phyloP scores from a whole-genome alignment of 1,284 basidiomycete species.

The Cryptococcus sp. region DNA sequence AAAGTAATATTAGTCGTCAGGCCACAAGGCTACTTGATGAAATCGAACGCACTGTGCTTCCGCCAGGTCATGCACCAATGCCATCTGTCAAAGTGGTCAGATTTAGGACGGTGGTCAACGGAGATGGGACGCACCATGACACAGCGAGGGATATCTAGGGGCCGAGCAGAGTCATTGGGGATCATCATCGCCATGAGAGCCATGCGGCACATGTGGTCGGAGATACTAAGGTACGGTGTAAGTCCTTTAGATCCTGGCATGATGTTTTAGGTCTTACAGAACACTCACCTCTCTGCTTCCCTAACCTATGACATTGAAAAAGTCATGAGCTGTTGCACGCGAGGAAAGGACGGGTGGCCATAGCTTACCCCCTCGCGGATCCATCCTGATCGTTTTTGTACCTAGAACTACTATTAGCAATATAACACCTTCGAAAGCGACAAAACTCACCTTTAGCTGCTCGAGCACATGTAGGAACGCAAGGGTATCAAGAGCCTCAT shows the following conservation, averaged over 20 bases:
- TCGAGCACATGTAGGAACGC: constrained; percentile 88
- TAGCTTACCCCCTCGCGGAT: constrained; percentile 70
- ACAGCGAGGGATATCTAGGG: constrained; percentile 70
- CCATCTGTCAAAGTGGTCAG: constrained; percentile 58
- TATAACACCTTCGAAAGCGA: background rate
- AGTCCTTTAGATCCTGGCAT: constrained; percentile 6
- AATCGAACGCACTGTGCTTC: constrained; percentile 68
- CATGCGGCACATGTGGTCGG: constrained; percentile 99
- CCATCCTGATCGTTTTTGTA: constrained; percentile 94
- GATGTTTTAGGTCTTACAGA: constrained; percentile 12
- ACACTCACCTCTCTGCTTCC: constrained; percentile 70
- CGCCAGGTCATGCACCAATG: constrained; percentile 90
- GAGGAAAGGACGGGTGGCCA: background rate
- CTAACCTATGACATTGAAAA: constrained; percentile 60
- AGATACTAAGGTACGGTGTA: constrained; percentile 65
- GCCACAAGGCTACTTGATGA: constrained; percentile 1
- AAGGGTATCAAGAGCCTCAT: constrained; percentile 66
- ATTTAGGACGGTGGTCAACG: background rate
- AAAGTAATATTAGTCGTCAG: constrained; percentile 1
- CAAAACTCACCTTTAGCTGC: constrained; percentile 68
- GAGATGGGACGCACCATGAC: constrained; percentile 39
- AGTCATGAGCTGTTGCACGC: constrained; percentile 14
- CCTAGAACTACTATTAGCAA: constrained; percentile 57
- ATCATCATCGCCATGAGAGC: constrained; percentile 83
- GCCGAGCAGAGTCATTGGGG: constrained; percentile 59